Conservation (phyloP, 2,329 filamentous ascomycete species). For the Fusarium chlamydosporum region DNA sequence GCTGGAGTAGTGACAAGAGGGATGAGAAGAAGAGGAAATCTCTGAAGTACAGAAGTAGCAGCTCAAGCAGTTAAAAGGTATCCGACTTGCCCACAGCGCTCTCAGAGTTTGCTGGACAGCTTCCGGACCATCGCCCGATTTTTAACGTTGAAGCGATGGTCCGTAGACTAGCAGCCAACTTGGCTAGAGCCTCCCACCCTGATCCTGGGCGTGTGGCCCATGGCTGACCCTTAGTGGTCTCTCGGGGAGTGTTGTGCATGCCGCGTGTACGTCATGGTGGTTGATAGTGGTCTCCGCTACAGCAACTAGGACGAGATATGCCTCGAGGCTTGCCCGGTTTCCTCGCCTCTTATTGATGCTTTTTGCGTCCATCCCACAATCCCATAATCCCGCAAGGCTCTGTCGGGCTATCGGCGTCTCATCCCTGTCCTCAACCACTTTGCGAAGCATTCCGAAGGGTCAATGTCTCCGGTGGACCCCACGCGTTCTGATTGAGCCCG, state of each 20-base stretch:
- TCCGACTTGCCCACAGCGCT: constrained; percentile 19
- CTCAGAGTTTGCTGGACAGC: constrained; percentile 43
- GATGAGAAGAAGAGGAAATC: constrained; percentile 36
- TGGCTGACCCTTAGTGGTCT: constrained; percentile 44
- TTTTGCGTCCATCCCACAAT: constrained; percentile 37
- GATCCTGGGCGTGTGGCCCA: constrained; percentile 44
- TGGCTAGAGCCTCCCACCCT: constrained; percentile 45
- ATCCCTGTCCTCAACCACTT: constrained; percentile 33
- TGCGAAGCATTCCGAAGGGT: constrained; percentile 28
- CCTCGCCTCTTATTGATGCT: constrained; percentile 42
- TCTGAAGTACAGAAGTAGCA: constrained; percentile 20
- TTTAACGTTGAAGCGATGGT: constrained; percentile 49
- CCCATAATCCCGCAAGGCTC: constrained; percentile 20
- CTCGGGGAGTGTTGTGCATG: constrained; percentile 44
- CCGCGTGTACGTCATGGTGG: constrained; percentile 49
- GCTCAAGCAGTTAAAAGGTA: constrained; percentile 42
- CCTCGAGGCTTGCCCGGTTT: constrained; percentile 35
- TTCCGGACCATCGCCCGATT: constrained; percentile 50
- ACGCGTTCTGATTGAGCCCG: constrained; percentile 28
- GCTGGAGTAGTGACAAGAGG: constrained; percentile 31
- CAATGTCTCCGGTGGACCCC: constrained; percentile 37
- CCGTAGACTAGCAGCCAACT: constrained; percentile 43
- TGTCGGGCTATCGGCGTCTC: constrained; percentile 34
- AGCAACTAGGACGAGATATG: constrained; percentile 39
- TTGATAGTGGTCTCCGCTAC: constrained; percentile 42